These are phyloP conservation scores for Podospora bellae-mahoneyi DNA, from an alignment of 495 filamentous ascomycete genomes.

Conservation along the genomic window DNA sequence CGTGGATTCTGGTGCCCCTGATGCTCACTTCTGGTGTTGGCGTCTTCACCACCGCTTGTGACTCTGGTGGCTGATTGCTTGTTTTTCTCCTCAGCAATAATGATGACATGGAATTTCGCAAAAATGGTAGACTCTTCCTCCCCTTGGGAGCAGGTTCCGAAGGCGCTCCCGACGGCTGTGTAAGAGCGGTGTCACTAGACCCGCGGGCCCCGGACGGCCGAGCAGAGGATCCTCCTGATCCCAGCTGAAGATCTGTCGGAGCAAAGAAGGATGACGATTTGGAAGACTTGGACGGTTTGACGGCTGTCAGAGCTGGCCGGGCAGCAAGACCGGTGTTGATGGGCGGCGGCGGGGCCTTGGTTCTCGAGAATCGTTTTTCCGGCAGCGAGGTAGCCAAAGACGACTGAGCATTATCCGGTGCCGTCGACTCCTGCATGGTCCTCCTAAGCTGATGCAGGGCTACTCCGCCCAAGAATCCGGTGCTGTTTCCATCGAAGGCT, in stretches of 20 bases:
- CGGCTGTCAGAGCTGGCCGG: slow-evolving; percentile 25
- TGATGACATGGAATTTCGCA: slow-evolving; percentile 50
- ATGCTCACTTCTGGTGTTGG: slow-evolving; percentile 75
- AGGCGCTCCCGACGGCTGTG: slow-evolving; percentile 58
- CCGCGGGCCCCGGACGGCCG: slow-evolving; percentile 4
- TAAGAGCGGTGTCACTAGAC: slow-evolving; percentile 43
- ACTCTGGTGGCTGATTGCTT: slow-evolving; percentile 42
- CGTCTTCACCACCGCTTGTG: slow-evolving; percentile 37
- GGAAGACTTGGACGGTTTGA: slow-evolving; percentile 28
- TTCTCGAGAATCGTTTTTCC: slow-evolving; percentile 28
- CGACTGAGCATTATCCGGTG: slow-evolving; percentile 21
- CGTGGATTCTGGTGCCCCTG: slow-evolving; percentile 77
- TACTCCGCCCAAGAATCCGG: slow-evolving; percentile 42
- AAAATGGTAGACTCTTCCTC: slow-evolving; percentile 50
- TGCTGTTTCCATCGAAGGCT: slow-evolving; percentile 26
- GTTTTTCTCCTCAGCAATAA: slow-evolving; percentile 42
- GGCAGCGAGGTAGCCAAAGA: slow-evolving; percentile 19
- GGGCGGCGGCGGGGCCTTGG: slow-evolving; percentile 32
- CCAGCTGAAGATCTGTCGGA: slow-evolving; percentile 38
- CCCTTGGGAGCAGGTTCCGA: slow-evolving; percentile 50
- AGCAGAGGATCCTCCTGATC: slow-evolving; percentile 7
- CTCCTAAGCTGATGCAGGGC: slow-evolving; percentile 40
- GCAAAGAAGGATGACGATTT: slow-evolving; percentile 41
- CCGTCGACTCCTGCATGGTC: slow-evolving; percentile 18
- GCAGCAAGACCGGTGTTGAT: slow-evolving; percentile 28